A percentile compares a stretch with the other conserved stretches of the same genome.
Evolutionary conservation across 2,329 filamentous ascomycete species (phyloP).

Genomic region (Acarospora socialis): DNA sequence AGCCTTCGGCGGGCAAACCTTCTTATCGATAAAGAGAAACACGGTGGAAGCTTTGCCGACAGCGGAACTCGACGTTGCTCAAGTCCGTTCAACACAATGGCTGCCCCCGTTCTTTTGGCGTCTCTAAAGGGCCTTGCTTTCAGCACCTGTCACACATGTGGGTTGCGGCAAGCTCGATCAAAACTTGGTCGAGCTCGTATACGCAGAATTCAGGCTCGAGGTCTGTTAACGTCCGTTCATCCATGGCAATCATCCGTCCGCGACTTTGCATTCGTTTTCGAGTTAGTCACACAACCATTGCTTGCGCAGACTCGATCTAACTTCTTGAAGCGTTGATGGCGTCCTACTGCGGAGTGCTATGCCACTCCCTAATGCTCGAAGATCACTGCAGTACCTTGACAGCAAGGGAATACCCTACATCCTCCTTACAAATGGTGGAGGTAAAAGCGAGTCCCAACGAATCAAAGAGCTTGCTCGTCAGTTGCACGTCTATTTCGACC

Average conservation of each 20-base stretch:
- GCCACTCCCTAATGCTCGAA: slow-evolving; percentile 62
- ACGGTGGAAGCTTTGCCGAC: too few species aligned
- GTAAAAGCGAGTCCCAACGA: slow-evolving; percentile 62
- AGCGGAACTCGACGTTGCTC: too few species aligned
- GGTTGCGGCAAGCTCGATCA: too few species aligned
- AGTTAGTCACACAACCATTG: slow-evolving; percentile 17
- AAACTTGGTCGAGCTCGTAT: too few species aligned
- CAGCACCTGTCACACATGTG: too few species aligned
- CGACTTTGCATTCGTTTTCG: slow-evolving; percentile 32
- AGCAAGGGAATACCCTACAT: slow-evolving; percentile 74
- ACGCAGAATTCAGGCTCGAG: too few species aligned
- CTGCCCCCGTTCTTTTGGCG: too few species aligned
- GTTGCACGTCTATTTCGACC: slow-evolving; percentile 49
- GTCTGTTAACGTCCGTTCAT: slow-evolving; percentile 19
- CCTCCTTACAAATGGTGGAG: slow-evolving; percentile 88
- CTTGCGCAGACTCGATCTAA: slow-evolving; percentile 9
- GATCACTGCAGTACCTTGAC: slow-evolving; percentile 60
- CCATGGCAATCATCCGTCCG: slow-evolving; percentile 20
- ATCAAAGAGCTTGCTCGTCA: slow-evolving; percentile 54
- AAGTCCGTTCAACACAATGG: too few species aligned
- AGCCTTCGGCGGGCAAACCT: too few species aligned
- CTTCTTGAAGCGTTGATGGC: slow-evolving; percentile 59
- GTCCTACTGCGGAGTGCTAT: slow-evolving; percentile 76
- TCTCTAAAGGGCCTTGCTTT: too few species aligned
- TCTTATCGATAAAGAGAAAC: too few species aligned